Conservation (phyloP, 495 filamentous ascomycete genomes). For the Penicillium parvum region DNA sequence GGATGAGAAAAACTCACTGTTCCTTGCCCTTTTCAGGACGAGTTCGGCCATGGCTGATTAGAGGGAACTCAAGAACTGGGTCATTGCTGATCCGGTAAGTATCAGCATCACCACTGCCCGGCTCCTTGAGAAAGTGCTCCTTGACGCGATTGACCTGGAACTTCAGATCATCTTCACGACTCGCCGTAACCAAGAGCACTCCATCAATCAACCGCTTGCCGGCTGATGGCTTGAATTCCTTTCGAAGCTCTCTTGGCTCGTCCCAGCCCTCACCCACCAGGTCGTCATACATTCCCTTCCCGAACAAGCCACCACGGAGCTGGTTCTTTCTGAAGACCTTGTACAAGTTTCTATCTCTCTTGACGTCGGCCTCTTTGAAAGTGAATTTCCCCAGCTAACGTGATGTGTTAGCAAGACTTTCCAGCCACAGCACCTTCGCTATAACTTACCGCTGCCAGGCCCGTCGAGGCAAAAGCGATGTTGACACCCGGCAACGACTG, state of each 20-base stretch:
- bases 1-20: not conserved
- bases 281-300: constrained; percentile 7
- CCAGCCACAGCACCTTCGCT: constrained; percentile 4
- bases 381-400: not conserved
- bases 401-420: constrained; percentile 1
- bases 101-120: not conserved
- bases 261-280: constrained; percentile 7
- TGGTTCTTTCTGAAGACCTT: not conserved
- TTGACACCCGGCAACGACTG: constrained; percentile 6
- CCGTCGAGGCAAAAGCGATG: constrained; percentile 9
- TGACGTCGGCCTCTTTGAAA: not conserved
- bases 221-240: not conserved
- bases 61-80: not conserved
- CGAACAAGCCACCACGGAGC: constrained; percentile 4
- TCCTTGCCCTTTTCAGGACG: not conserved
- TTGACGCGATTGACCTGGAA: not conserved
- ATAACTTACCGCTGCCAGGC: constrained; percentile 9
- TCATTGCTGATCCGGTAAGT: not conserved
- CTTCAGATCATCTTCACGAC: not conserved
- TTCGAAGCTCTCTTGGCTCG: constrained; percentile 3
- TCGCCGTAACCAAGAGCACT: constrained; percentile 11
- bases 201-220: constrained; percentile 6
- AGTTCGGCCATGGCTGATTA: not conserved
- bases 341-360: constrained; percentile 3
- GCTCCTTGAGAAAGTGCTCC: not conserved